Evolutionary conservation across 371 early-diverging fungal species (phyloP), one percentile per base, ranked within the genome.

Genomic region (Ordospora colligata): DNA sequence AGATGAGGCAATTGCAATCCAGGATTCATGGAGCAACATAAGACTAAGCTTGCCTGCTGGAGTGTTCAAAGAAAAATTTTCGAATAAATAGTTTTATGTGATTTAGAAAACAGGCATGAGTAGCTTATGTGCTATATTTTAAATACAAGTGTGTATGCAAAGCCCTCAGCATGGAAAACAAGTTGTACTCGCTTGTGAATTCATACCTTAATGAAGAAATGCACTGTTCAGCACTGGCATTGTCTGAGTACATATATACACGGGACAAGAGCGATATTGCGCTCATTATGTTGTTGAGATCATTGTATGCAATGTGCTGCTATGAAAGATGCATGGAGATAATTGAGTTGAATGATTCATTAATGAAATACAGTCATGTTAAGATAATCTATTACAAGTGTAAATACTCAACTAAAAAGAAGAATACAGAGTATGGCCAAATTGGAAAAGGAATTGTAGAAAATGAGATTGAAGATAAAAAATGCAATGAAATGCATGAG

Each of bases 371-470:
- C 27, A 40, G 49, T 27, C 50, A 73, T 7, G 50, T 64, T 14
- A 65, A 49, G 51, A 10, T 65, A 10, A 64, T 65, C 14, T 73
- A 64, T 25, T 53, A 65, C 42, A 49, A 64, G 51, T 73, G 47
- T n/a, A 46, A 37, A 3, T 12, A 17, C 42, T 21, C 50, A 32
- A 65, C 43, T 14, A 45, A 46, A 50, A 65, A 65, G 58, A 70
- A 43, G 44, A 58, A n/a, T 25, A 32, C 32, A 32, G 32, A 32
- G 32, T 32, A 5, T 32, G 32, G 32, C 32, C 32, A 2, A 5
- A 5, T 32, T 32, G 32, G 32, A 32, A 70, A 58, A 17, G 25
- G 22, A 2, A 32, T 43, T n/a, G 32, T 32, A 32, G 32, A 32
- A 5, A 32, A 5, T 32, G 32, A 32, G 32, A 37, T 25, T 44